Conservation (phyloP, 2,329 filamentous ascomycete species). For the Botrytis porri region DNA sequence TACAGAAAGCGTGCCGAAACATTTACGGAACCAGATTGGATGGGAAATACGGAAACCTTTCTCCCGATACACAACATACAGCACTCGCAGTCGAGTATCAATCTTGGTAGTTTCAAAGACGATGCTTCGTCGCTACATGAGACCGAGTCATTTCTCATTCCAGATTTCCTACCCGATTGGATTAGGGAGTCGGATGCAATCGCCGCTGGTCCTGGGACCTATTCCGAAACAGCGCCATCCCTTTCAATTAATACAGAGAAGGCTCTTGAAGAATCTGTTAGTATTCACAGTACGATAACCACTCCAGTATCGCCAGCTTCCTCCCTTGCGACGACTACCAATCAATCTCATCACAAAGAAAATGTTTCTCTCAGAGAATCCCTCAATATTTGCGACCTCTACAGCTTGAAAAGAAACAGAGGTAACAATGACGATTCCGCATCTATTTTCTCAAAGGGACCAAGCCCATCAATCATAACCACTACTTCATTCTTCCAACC, state of each 20-base stretch:
- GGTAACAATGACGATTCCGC: no score
- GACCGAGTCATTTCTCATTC: not conserved
- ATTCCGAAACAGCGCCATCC: no score
- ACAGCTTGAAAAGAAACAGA: not conserved
- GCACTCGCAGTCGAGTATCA: not conserved
- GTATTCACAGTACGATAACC: not conserved
- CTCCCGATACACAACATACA: not conserved
- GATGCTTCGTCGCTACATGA: not conserved
- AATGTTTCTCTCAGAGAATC: not conserved
- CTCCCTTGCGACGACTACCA: not conserved
- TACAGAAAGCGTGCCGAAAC: no score
- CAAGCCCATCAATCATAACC: not conserved
- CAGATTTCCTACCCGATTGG: not conserved
- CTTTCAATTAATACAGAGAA: not conserved
- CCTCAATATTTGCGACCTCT: not conserved
- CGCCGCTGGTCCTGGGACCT: not conserved
- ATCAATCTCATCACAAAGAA: not conserved
- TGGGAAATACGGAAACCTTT: fast-evolving
- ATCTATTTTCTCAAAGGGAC: not conserved
- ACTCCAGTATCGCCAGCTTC: not conserved
- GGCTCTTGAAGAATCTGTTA: not conserved
- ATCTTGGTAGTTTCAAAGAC: not conserved
- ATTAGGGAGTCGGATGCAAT: not conserved
- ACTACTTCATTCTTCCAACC: not conserved
- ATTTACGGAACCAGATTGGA: not conserved